phyloP scores from a whole-genome alignment of 2,329 filamentous ascomycete species.

The Erysiphe pulchra region DNA sequence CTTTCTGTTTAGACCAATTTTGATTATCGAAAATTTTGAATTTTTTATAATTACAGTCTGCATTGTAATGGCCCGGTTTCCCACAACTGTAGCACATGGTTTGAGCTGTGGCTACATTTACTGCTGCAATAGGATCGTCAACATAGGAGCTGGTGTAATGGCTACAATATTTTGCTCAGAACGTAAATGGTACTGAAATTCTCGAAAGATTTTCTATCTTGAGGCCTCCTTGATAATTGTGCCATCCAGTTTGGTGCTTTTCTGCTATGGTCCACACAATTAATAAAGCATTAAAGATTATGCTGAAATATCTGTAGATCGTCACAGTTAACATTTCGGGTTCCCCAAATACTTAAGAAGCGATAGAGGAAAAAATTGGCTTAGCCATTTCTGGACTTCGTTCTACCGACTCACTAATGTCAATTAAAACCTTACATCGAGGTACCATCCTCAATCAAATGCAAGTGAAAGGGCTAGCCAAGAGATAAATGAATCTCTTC shows the following conservation, averaged over 20 bases:
- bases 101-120: not conserved
- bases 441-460: too few relatives aligned
- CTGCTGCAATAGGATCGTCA: not conserved
- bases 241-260: not conserved
- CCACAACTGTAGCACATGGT: not conserved
- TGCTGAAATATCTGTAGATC: too few relatives aligned
- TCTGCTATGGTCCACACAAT: not conserved
- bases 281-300: not conserved
- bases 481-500: too few relatives aligned
- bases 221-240: not conserved
- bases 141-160: not conserved
- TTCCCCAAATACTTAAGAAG: too few relatives aligned
- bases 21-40: not conserved
- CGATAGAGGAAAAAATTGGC: too few relatives aligned
- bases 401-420: too few relatives aligned
- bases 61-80: not conserved
- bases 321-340: too few relatives aligned
- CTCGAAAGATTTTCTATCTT: not conserved
- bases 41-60: not conserved
- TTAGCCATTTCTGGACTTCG: too few relatives aligned
- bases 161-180: not conserved
- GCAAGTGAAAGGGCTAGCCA: too few relatives aligned
- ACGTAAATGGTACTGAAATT: not conserved
- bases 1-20: not conserved
- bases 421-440: too few relatives aligned